phyloP scores from a whole-genome alignment of 305 asterid species.

The Solanum hybrid region DNA sequence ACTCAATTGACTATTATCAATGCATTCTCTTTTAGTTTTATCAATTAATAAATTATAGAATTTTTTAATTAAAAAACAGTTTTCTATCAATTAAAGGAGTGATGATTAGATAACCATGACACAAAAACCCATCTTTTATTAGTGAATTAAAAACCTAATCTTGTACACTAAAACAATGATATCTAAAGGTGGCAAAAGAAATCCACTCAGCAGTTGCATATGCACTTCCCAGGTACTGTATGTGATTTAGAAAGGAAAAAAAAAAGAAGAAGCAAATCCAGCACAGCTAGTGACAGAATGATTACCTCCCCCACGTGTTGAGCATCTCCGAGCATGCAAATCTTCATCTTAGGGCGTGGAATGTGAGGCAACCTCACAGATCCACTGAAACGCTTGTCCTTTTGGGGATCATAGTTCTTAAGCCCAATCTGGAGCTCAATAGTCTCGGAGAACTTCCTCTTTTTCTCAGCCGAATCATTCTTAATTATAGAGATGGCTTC shows the following conservation, averaged over 20 bases:
- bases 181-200: neutral
- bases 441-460: slow-evolving; percentile 53
- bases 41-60: neutral
- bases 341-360: slow-evolving; percentile 57
- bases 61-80: neutral
- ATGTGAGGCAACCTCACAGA: slow-evolving; percentile 62
- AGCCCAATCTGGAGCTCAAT: slow-evolving; percentile 67
- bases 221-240: neutral
- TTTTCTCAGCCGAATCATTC: slow-evolving; percentile 36
- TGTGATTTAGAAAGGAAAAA: neutral
- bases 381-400: slow-evolving; percentile 68
- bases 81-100: neutral
- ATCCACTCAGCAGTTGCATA: neutral
- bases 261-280: neutral
- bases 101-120: neutral
- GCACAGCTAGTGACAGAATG: neutral
- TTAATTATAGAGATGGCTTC: slow-evolving; percentile 41
- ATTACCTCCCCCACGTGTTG: slow-evolving; percentile 66
- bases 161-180: neutral
- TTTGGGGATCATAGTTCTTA: slow-evolving; percentile 62
- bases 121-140: neutral
- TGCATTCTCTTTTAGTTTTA: neutral
- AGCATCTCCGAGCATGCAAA: slow-evolving; percentile 78
- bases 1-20: neutral
- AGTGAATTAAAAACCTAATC: neutral